A percentile compares a stretch with the other conserved stretches of the same genome.
Conservation (phyloP, 805 yeast genomes). For the Cyberlindnera japonica region DNA sequence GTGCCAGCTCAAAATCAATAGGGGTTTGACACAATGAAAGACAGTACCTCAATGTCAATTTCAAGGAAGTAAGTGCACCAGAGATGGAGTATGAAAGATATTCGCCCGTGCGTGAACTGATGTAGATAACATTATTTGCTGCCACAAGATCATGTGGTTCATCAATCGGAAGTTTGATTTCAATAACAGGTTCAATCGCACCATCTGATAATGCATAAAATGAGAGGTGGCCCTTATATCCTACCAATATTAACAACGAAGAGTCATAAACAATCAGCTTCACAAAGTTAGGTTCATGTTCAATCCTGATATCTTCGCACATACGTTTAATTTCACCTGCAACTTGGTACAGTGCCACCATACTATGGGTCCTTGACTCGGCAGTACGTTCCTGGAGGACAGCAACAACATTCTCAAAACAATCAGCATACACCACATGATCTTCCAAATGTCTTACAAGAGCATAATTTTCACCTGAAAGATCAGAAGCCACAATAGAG, state of each 20-base stretch:
- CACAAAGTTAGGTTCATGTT: slow-evolving; percentile 15
- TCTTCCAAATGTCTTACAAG: slow-evolving; percentile 9
- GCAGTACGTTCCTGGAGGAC: slow-evolving; percentile 8
- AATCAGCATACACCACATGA: slow-evolving; percentile 19
- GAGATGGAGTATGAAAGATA: slow-evolving; percentile 7
- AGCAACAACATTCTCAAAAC: slow-evolving; percentile 15
- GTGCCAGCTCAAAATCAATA: slow-evolving; percentile 13
- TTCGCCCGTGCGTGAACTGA: slow-evolving; percentile 25
- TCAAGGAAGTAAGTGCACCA: background rate
- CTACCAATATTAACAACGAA: slow-evolving; percentile 11
- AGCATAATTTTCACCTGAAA: slow-evolving; percentile 9
- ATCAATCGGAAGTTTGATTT: background rate
- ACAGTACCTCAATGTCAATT: background rate
- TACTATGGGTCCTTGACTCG: background rate
- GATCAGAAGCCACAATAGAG: slow-evolving; percentile 21
- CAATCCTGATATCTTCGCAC: slow-evolving; percentile 3
- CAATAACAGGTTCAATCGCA: background rate
- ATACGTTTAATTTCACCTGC: slow-evolving; percentile 11
- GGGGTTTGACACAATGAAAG: slow-evolving; percentile 19
- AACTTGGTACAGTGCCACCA: slow-evolving; percentile 3
- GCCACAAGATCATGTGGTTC: slow-evolving; percentile 25
- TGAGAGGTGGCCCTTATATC: background rate
- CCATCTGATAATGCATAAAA: slow-evolving; percentile 6
- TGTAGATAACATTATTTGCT: slow-evolving; percentile 11
- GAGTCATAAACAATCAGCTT: slow-evolving; percentile 15